phyloP scores from a whole-genome alignment of 2,329 filamentous ascomycete genomes.

The Curvularia verruculosa region DNA sequence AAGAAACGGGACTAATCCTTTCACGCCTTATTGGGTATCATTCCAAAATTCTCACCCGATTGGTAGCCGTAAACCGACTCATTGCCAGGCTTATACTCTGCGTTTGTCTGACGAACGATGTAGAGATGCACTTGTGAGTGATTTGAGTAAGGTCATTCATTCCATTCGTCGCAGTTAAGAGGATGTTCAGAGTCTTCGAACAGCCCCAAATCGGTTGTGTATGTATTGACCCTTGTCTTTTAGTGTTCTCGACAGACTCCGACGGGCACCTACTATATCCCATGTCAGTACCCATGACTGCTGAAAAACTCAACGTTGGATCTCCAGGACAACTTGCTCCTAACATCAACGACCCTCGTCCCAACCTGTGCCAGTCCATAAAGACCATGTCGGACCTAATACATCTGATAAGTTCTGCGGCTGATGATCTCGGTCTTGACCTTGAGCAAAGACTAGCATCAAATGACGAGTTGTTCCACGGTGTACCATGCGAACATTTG shows the following conservation, averaged over 20 bases:
- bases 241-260: conserved; percentile 1
- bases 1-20: conserved; percentile 23
- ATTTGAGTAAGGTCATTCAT: conserved; percentile 46
- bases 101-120: conserved; percentile 28
- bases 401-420: conserved; percentile 45
- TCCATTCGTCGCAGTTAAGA: conserved; percentile 20
- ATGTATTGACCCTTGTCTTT: conserved; percentile 7
- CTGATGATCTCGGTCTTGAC: conserved; percentile 46
- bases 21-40: conserved; percentile 15
- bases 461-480: conserved; percentile 29
- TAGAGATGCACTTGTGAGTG: conserved; percentile 38
- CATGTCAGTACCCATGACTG: conserved; percentile 27
- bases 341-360: conserved; percentile 41
- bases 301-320: conserved; percentile 37
- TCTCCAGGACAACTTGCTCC: conserved; percentile 31
- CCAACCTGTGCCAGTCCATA: conserved; percentile 27
- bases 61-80: conserved; percentile 4
- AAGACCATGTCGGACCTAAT: conserved; percentile 46
- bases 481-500: conserved; percentile 29
- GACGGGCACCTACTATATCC: conserved; percentile 18
- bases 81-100: conserved; percentile 23
- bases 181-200: conserved; percentile 28
- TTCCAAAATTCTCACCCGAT: conserved; percentile 6
- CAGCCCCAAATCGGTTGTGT: conserved; percentile 12
- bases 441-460: conserved; percentile 29